These are phyloP conservation scores for Gaultheria prostrata DNA, from an alignment of 148 eudicot genomes.

Conservation along the genomic window DNA sequence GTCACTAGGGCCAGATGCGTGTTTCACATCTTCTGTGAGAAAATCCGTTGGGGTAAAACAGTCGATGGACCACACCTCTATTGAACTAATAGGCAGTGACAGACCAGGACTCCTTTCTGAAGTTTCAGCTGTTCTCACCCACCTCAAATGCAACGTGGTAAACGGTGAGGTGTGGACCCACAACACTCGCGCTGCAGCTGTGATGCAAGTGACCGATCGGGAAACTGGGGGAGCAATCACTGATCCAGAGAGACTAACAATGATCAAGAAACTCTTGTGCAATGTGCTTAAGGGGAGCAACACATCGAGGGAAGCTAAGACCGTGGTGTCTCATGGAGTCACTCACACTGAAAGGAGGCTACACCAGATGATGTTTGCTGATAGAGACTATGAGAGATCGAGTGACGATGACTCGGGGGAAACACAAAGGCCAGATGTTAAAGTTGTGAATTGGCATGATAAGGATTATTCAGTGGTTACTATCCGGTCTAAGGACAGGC, in stretches of 20 bases:
- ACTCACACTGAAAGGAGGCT: constrained; percentile 86
- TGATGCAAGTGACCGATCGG: constrained; percentile 84
- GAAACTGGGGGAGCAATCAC: constrained; percentile 51
- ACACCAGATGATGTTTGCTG: constrained; percentile 89
- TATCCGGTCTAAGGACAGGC: constrained; percentile 76
- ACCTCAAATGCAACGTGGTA: constrained; percentile 82
- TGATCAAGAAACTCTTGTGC: constrained; percentile 58
- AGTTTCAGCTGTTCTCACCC: constrained; percentile 73
- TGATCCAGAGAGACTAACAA: constrained; percentile 54
- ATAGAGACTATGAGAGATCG: constrained; percentile 65
- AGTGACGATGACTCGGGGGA: constrained; percentile 32
- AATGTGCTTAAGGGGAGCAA: constrained; percentile 77
- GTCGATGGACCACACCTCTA: constrained; percentile 54
- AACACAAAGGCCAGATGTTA: constrained; percentile 60
- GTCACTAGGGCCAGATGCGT: constrained; percentile 87
- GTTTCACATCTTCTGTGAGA: constrained; percentile 42
- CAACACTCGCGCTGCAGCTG: constrained; percentile 85
- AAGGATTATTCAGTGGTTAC: constrained; percentile 86
- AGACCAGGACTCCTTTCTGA: constrained; percentile 90
- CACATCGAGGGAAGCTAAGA: constrained; percentile 63
- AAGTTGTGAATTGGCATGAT: constrained; percentile 78
- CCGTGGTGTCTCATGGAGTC: constrained; percentile 56
- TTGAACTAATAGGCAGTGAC: constrained; percentile 80
- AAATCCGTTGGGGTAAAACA: constrained; percentile 72
- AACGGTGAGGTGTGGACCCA: constrained; percentile 97